A percentile compares a stretch with the other conserved stretches of the same genome.
Evolutionary conservation across 345 rosid genomes (phyloP).

Genomic region (Salix viminalis): DNA sequence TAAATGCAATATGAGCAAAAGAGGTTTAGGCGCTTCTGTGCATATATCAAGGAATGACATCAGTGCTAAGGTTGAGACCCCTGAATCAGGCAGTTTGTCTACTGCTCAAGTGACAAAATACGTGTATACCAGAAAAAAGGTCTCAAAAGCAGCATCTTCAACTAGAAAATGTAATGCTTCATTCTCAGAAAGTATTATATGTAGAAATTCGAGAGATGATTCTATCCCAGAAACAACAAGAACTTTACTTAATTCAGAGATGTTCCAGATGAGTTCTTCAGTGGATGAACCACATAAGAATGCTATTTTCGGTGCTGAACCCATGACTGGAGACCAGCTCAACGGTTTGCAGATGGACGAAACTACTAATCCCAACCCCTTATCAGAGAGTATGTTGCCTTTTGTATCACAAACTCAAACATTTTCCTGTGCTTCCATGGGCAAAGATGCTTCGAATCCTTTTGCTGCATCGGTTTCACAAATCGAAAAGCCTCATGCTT

Average conservation of each 20-base stretch:
- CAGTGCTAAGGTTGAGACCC: slow-evolving; percentile 12
- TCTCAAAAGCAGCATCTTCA: slow-evolving; percentile 23
- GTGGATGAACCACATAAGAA: slow-evolving; percentile 22
- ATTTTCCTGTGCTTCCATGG: slow-evolving; percentile 19
- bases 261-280: slow-evolving; percentile 25
- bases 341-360: slow-evolving; percentile 19
- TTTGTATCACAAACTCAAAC: slow-evolving; percentile 21
- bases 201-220: slow-evolving; percentile 32
- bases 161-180: slow-evolving; percentile 23
- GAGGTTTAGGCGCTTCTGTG: slow-evolving; percentile 13
- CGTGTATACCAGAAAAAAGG: slow-evolving; percentile 52
- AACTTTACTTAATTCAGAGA: slow-evolving; percentile 25
- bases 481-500: slow-evolving; percentile 24
- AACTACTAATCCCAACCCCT: slow-evolving; percentile 18
- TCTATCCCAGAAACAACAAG: slow-evolving; percentile 18
- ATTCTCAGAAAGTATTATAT: slow-evolving; percentile 46
- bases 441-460: slow-evolving; percentile 20
- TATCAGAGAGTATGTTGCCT: slow-evolving; percentile 12
- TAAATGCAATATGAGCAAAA: slow-evolving; percentile 11
- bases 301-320: slow-evolving; percentile 14
- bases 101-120: slow-evolving; percentile 25
- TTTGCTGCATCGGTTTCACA: slow-evolving; percentile 21
- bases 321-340: slow-evolving; percentile 22
- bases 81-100: slow-evolving; percentile 15
- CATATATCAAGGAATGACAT: slow-evolving; percentile 15